Conservation (phyloP, 2,329 filamentous ascomycete genomes). For the Nemania bipapillata region DNA sequence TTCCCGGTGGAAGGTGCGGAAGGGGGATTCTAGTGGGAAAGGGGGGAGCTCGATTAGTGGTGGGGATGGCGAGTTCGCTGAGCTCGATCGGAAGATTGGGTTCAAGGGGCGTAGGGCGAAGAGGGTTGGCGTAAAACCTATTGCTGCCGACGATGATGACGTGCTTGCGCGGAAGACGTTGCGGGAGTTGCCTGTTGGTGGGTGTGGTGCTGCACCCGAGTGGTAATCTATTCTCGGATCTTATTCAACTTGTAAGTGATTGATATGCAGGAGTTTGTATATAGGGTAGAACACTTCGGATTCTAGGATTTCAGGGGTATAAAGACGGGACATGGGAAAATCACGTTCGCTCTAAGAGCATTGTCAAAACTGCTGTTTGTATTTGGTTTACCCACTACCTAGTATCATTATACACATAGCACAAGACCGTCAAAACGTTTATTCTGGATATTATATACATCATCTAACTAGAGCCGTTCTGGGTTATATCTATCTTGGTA, state of each 20-base stretch:
- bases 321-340: not conserved
- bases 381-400: not conserved
- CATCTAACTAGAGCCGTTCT: too few relatives aligned
- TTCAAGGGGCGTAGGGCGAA: constrained; percentile 59
- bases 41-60: too few relatives aligned
- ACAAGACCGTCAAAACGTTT: too few relatives aligned
- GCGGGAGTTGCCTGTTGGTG: constrained; percentile 48
- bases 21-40: constrained; percentile 64
- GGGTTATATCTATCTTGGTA: too few relatives aligned
- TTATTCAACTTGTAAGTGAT: not conserved
- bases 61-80: constrained; percentile 52
- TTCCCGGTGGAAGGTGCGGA: constrained; percentile 83
- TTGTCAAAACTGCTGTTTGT: not conserved
- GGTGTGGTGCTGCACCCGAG: constrained; percentile 59
- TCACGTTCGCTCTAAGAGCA: not conserved
- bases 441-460: too few relatives aligned
- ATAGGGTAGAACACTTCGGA: not conserved
- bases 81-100: constrained; percentile 60
- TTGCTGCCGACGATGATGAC: constrained; percentile 26
- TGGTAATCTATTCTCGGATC: constrained; percentile 55
- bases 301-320: not conserved
- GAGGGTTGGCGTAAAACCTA: constrained; percentile 55
- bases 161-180: constrained; percentile 34
- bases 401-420: not conserved
- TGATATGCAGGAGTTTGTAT: not conserved